Base-by-base conservation (phyloP, 73 alveolate genomes). In the Durusdinium trenchii region DNA sequence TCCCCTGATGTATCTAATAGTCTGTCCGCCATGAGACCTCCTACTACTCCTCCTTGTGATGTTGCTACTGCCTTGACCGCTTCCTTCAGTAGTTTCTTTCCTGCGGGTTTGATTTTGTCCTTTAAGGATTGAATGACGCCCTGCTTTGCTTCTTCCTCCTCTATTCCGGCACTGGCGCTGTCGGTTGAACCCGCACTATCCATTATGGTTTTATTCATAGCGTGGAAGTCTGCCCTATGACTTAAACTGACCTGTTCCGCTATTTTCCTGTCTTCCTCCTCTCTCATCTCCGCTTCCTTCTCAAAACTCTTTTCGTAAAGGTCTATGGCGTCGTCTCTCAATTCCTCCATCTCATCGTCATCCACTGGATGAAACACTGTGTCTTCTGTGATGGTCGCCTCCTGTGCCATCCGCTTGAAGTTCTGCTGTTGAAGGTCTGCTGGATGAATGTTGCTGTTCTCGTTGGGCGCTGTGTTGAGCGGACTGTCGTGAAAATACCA, bases 401-500 rank as follows among this genome's bases (percentile, higher is more conserved):
- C 75, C 36, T 47, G 50, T 30, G 73, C 73, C 94, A 83, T 83
- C 71, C 50, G 46, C 32, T 83, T 47, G 38, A 83, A 83, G 94
- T 83, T 83, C 73, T 32, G 28, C 32, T 83, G 94, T 36, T 83
- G 94, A 48, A 83, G 2, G 94, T 83, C 94, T 48, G 94, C 94
- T 83, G 94, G 94, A 6, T 83, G 94, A 35, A 28, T 83, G 75
- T 83, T 83, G n/a, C n/a, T n/a, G n/a, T n/a, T n/a, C 0, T 46
- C 18, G 52, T 48, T 78, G 43, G 50, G 46, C 6, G 71, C 93
- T 48, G 7, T 46, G 3, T 48, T 48, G 36, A 12, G 73, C 40
- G 75, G 94, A 50, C 94, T 83, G 20, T 83, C 71, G 94, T 83
- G 94, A 83, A 48, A 83, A 48, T 83, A 83, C 94, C 75, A 83